Evolutionary conservation across 805 yeast genomes (phyloP), one percentile per base, ranked within the genome.

Genomic region (Barnettozyma wickerhamii): DNA sequence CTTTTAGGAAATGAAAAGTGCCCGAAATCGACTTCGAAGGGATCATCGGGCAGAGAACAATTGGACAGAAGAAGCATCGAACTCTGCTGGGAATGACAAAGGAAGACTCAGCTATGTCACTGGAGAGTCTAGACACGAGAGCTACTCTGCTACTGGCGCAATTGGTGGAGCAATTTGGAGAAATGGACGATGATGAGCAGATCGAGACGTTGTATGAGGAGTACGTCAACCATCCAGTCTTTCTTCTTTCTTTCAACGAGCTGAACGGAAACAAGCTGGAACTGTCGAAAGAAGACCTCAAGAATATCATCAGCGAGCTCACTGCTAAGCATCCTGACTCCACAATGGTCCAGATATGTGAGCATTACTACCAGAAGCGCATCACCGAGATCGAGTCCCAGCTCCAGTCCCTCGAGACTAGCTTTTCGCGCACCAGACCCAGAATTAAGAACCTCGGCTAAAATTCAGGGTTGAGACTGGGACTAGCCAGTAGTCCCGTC

Each of bases 171-270:
- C 53, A 51, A 40, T 39, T 46, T 17, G 55, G 56, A 10, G 41
- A 37, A 3, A 21, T 35, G 14, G 7, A 10, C 23, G 15, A 14
- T 14, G 35, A 35, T 5, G 29, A 28, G 14, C 33, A 13, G 24
- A 36, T 46, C 7, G 49, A 29, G 10, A n/a, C 17, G 14, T 35
- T 54, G 3, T 46, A 54, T 33, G 19, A 35, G 9, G 37, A 38
- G 23, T 53, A 37, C 39, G 33, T 40, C 13, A 38, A 19, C 12
- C 59, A 54, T 24, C 51, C 53, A 10, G 59, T 45, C 4, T 52
- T 48, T 30, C 27, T 34, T 17, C 47, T 55, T 7, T 51, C 60
- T 3, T 58, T 54, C 42, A 55, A 55, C 42, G 45, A 40, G 32
- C 41, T 52, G 31, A 20, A 44, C 30, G 37, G 29, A 0, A 40